Evolutionary conservation across 1,284 basidiomycete species (phyloP), one percentile per base, ranked within the genome.

Genomic region (Pholiota adiposa): DNA sequence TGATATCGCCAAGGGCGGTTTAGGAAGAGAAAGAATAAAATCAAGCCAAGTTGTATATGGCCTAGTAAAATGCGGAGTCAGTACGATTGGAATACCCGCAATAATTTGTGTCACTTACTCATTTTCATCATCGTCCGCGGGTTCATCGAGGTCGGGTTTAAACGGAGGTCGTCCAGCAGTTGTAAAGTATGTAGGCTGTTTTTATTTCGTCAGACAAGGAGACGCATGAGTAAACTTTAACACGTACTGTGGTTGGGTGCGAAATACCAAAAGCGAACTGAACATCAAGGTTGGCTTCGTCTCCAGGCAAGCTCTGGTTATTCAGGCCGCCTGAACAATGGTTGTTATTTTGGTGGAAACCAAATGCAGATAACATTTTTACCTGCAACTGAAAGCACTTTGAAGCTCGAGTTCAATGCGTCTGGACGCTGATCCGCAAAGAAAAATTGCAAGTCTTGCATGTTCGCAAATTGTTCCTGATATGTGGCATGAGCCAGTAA

Each of bases 211-310:
- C 46, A 38, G 25, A 44, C 31, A 44, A 12, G 14, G 27, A 12
- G 46, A 21, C 40, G n/a, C 4, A 54, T 23, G 8, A 25, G 16
- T 19, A 14, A 21, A 6, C 14, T 19, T 5, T 44, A 40, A 54
- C 36, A 51, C 69, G 54, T 59, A 73, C 73, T 61, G 72, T 66
- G 51, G 79, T 78, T 54, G 79, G 80, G 63, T 79, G 79, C 1
- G 85, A 77, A 25, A 90, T 62, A 21, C 88, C 88, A 62, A 83
- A 86, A 0, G 80, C 88, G 74, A 82, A 88, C 69, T 87, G 88
- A 6, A 77, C 80, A 69, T 90, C 92, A 62, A 94, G 74, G 66
- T 90, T 81, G 12, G 90, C 92, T 72, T 94, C 92, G 6, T 68
- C 72, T 1, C 89, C 75, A 0, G 70, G 65, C 14, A 74, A 62